These are phyloP conservation scores for Naganishia friedmannii DNA, from an alignment of 768 basidiomycete species.

Conservation along the genomic window DNA sequence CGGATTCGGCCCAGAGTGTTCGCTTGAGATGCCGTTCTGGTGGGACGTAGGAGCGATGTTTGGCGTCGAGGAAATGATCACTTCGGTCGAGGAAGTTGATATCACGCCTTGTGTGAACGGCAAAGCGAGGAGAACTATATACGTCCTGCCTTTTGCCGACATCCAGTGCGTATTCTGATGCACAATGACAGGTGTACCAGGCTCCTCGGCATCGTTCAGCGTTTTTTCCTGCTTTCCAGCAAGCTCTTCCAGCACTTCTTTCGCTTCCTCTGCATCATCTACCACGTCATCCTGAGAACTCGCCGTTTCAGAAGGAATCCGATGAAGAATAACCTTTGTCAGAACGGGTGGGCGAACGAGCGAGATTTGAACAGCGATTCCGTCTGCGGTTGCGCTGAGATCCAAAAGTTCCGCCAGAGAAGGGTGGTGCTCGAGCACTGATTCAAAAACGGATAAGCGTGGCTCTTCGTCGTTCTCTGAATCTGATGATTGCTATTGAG, in stretches of 20 bases:
- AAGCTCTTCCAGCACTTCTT: not conserved
- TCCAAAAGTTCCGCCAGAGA: slow-evolving; percentile 2
- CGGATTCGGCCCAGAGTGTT: not conserved
- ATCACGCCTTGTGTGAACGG: slow-evolving; percentile 19
- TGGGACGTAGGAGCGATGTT: not conserved
- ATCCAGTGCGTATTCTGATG: slow-evolving; percentile 19
- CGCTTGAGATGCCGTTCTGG: slow-evolving; percentile 2
- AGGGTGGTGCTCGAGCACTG: slow-evolving; percentile 7
- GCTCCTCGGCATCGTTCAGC: not conserved
- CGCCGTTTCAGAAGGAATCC: not conserved
- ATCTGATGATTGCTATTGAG: not conserved
- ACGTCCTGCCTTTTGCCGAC: not conserved
- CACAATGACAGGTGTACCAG: not conserved
- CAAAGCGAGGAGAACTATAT: not conserved
- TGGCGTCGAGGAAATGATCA: slow-evolving; percentile 14
- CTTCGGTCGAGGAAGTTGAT: not conserved
- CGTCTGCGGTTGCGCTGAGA: not conserved
- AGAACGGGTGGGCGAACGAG: slow-evolving; percentile 19
- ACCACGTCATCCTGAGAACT: not conserved
- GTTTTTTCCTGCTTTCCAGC: not conserved
- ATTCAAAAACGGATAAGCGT: slow-evolving; percentile 1
- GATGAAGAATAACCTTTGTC: slow-evolving; percentile 12
- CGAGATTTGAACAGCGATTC: not conserved
- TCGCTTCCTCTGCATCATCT: slow-evolving; percentile 4
- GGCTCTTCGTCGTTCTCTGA: slow-evolving; percentile 2